Evolutionary conservation across 441 rosid species (phyloP), one percentile per base, ranked within the genome.

Genomic region (Dalechampia spathulata): DNA sequence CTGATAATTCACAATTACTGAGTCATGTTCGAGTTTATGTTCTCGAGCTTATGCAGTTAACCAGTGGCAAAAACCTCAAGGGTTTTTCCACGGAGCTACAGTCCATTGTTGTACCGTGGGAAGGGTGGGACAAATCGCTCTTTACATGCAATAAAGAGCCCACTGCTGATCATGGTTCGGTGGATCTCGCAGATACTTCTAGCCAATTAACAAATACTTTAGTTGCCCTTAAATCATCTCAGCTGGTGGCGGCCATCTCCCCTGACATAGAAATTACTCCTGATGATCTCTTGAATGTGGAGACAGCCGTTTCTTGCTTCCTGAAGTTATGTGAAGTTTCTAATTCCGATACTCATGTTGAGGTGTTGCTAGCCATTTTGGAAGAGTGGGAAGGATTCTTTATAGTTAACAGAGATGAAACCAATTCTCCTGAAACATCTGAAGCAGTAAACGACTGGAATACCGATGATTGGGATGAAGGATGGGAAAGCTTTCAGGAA

Each of bases 401-500:
- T 63, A 72, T 66, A 40, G 62, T 52, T 48, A 66, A 63, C 62
- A 76, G 58, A 57, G 84, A 71, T n/a, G 75, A 76, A 68, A 68
- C 55, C 59, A 64, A 72, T 21, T 51, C 79, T 60, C 45, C 61
- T 6, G 90, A 79, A 70, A 69, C 67, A 61, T 45, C 74, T 1
- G 76, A 77, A 55, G 48, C 65, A 56, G 87, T 69, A 75, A 77
- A 68, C 38, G 78, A 70, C 64, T 94, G 99, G 99, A 72, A 69
- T 39, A 67, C 64, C 64, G 92, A 86, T 66, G 89, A 75, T 56
- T 94, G 99, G 99, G 83, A 86, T 53, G 98, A 90, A 66, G 98
- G 99, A 58, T 94, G 98, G 99, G 99, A 94, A 66, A 94, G 87
- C 72, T 87, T 87, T 62, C 99, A 87, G 72, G 97, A 90, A 23